A percentile compares a stretch with the other conserved stretches of the same genome.
phyloP scores from a whole-genome alignment of 345 rosid genomes.

The Tarenaya hassleriana region DNA sequence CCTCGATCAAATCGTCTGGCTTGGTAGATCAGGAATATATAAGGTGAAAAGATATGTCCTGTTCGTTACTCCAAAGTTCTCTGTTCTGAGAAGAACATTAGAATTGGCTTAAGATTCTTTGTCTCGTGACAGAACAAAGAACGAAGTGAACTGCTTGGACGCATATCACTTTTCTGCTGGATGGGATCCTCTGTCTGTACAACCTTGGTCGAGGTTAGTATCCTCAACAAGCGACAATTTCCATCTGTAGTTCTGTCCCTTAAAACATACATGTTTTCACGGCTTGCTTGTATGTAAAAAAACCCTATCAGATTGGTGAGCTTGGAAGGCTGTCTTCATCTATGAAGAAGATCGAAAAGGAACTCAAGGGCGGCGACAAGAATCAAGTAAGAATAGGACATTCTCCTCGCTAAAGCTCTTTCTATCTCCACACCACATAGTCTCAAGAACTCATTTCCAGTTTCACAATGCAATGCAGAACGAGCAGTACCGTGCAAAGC shows the following conservation, averaged over 20 bases:
- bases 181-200: constrained; percentile 86
- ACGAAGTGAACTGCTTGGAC: constrained; percentile 67
- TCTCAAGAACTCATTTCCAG: background rate
- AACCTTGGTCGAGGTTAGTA: constrained; percentile 85
- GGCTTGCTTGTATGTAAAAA: constrained; percentile 9
- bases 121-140: constrained; percentile 65
- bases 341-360: constrained; percentile 76
- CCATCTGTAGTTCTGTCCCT: background rate
- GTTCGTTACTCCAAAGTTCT: constrained; percentile 5
- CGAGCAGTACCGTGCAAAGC: constrained; percentile 66
- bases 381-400: constrained; percentile 47
- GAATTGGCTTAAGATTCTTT: constrained; percentile 2
- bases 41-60: constrained; percentile 42
- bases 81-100: background rate
- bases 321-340: constrained; percentile 82
- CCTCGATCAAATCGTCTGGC: constrained; percentile 98
- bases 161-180: constrained; percentile 98
- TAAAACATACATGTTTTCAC: too few relatives aligned
- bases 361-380: constrained; percentile 62
- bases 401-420: background rate
- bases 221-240: constrained; percentile 5
- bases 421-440: background rate
- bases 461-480: constrained; percentile 36
- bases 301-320: constrained; percentile 93
- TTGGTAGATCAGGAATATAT: constrained; percentile 87